phyloP scores from a whole-genome alignment of 768 basidiomycete species.

The Coprinopsis sp. region DNA sequence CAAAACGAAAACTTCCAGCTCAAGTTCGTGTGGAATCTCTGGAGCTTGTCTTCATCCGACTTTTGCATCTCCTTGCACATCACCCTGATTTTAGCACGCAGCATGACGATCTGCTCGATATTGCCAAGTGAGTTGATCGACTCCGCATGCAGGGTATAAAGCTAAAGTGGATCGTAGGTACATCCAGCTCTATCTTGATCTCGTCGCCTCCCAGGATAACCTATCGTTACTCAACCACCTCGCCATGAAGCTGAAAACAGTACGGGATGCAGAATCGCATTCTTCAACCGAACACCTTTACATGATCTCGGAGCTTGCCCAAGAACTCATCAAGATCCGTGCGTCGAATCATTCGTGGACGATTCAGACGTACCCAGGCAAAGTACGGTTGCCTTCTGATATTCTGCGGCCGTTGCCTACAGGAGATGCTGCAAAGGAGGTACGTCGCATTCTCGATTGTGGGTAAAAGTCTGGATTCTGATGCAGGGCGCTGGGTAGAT shows the following conservation, averaged over 20 bases:
- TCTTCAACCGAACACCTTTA: slow-evolving; percentile 70
- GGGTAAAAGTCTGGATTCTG: neutral
- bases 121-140: slow-evolving; percentile 62
- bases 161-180: slow-evolving; percentile 50
- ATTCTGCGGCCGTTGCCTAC: slow-evolving; percentile 71
- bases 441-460: slow-evolving; percentile 16
- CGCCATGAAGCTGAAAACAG: slow-evolving; percentile 79
- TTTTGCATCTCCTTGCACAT: slow-evolving; percentile 85
- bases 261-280: slow-evolving; percentile 66
- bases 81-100: slow-evolving; percentile 85
- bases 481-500: slow-evolving; percentile 38
- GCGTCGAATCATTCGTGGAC: slow-evolving; percentile 67
- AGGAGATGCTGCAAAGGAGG: slow-evolving; percentile 63
- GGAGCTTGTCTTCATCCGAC: slow-evolving; percentile 79
- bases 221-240: slow-evolving; percentile 80
- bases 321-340: slow-evolving; percentile 75
- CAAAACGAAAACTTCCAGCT: slow-evolving; percentile 46
- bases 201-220: slow-evolving; percentile 75
- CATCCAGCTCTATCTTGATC: slow-evolving; percentile 81
- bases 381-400: slow-evolving; percentile 74
- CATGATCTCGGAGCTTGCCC: slow-evolving; percentile 80
- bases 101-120: slow-evolving; percentile 66
- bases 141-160: neutral
- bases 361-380: slow-evolving; percentile 74
- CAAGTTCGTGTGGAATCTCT: slow-evolving; percentile 60